These are phyloP conservation scores for Leccinellum rugosiceps DNA, from an alignment of 768 basidiomycete genomes.

Conservation along the genomic window DNA sequence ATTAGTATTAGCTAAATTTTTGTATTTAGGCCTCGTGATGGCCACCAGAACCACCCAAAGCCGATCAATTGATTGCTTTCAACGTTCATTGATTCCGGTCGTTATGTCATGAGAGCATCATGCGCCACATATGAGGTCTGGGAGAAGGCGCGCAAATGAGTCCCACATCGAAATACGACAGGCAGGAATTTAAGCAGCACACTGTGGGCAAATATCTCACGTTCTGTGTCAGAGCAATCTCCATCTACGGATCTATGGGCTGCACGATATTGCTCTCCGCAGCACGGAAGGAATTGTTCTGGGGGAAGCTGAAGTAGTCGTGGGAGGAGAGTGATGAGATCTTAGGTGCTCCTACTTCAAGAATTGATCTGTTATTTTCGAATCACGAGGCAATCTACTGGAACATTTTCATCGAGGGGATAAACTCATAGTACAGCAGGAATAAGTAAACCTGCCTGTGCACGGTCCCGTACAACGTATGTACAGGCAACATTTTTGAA, in stretches of 20 bases:
- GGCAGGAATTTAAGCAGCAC: constrained; percentile 2
- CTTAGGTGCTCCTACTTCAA: constrained; percentile 16
- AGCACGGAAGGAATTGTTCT: not conserved
- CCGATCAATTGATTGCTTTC: not conserved
- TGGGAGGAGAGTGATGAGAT: constrained; percentile 3
- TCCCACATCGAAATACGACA: constrained; percentile 9
- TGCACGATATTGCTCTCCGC: not conserved
- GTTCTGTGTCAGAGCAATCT: not conserved
- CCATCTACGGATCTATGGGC: constrained; percentile 5
- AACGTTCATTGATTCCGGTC: not conserved
- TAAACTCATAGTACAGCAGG: constrained; percentile 27
- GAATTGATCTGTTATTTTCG: constrained; percentile 21
- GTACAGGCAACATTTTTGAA: constrained; percentile 33
- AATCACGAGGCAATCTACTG: constrained; percentile 32
- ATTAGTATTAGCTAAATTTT: too few relatives aligned
- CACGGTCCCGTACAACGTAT: constrained; percentile 28
- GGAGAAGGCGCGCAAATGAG: not conserved
- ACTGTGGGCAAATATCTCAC: not conserved
- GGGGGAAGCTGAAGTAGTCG: not conserved
- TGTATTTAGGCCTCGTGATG: constrained; percentile 5
- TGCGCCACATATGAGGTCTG: not conserved
- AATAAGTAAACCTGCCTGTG: constrained; percentile 40
- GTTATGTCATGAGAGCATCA: not conserved
- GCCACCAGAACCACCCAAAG: not conserved
- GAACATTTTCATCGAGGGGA: constrained; percentile 33